A percentile compares a stretch with the other conserved stretches of the same genome.
phyloP scores from a whole-genome alignment of 2,329 filamentous ascomycete genomes.

The Zasmidium citrigriseum region DNA sequence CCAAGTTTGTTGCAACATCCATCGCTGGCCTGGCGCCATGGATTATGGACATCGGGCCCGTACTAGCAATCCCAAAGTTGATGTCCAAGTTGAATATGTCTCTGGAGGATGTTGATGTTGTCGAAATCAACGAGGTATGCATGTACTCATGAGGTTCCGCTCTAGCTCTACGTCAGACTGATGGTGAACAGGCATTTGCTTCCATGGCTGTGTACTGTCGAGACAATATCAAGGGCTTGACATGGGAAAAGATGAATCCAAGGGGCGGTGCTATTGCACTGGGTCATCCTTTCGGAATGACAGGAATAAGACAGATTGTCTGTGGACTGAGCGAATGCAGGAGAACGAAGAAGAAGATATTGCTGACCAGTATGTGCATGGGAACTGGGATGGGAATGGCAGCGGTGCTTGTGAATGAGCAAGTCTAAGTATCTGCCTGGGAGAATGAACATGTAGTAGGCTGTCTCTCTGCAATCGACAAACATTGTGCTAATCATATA shows the following conservation, averaged over 20 bases:
- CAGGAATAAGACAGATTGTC: constrained; percentile 75
- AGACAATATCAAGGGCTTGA: constrained; percentile 67
- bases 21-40: constrained; percentile 65
- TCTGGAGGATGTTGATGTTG: constrained; percentile 69
- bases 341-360: constrained; percentile 67
- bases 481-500: too few relatives aligned
- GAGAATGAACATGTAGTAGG: too few relatives aligned
- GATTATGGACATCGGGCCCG: constrained; percentile 92
- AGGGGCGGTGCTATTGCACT: constrained; percentile 84
- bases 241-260: constrained; percentile 75
- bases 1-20: constrained; percentile 72
- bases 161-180: too few relatives aligned
- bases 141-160: too few relatives aligned
- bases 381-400: constrained; percentile 40
- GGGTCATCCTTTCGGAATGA: constrained; percentile 86
- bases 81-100: constrained; percentile 48
- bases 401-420: constrained; percentile 49
- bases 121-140: constrained; percentile 98
- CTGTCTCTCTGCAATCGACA: too few relatives aligned
- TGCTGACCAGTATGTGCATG: constrained; percentile 87
- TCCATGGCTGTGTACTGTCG: constrained; percentile 69
- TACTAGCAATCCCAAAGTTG: constrained; percentile 78
- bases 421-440: constrained; percentile 18
- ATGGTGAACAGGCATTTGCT: constrained; percentile 66
- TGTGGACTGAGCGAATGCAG: constrained; percentile 70